Conservation (phyloP, 1,284 basidiomycete genomes). For the Cryptococcus sp. region DNA sequence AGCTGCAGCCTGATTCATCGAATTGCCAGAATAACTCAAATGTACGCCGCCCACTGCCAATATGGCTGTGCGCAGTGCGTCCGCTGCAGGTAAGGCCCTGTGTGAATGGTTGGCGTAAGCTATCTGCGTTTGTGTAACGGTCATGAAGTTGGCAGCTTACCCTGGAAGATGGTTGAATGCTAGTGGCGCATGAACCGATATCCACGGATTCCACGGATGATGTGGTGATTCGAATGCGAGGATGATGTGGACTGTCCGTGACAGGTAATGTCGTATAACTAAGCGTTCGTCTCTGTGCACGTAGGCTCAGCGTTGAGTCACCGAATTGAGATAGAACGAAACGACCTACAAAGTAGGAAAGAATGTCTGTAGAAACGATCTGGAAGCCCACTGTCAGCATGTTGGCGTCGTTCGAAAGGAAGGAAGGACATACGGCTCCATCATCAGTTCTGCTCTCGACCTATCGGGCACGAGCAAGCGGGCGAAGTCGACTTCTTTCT, state of each 20-base stretch:
- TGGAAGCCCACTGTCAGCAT: constrained; percentile 13
- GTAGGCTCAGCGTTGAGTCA: constrained; percentile 1
- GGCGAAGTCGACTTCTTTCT: constrained; percentile 26
- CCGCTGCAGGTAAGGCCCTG: constrained; percentile 30
- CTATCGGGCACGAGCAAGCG: constrained; percentile 25
- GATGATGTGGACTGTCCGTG: constrained; percentile 45
- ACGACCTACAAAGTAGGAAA: constrained; percentile 40
- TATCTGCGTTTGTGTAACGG: not conserved
- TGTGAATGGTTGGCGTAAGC: not conserved
- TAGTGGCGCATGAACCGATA: constrained; percentile 43
- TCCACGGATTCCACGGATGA: constrained; percentile 50
- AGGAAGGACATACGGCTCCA: constrained; percentile 41
- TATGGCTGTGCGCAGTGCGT: constrained; percentile 46
- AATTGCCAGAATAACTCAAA: constrained; percentile 39
- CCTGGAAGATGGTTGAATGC: constrained; percentile 46
- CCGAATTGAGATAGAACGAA: not conserved
- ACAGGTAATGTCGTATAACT: constrained; percentile 50
- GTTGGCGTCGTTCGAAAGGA: not conserved
- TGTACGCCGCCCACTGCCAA: constrained; percentile 48
- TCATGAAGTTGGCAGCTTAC: constrained; percentile 18
- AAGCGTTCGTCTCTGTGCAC: constrained; percentile 42
- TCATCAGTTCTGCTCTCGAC: constrained; percentile 39
- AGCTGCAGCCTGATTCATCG: constrained; percentile 37
- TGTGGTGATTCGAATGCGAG: constrained; percentile 42
- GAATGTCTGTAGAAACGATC: constrained; percentile 45